Conservation (phyloP, 2,329 filamentous ascomycete species). For the Clarireedia homoeocarpa region DNA sequence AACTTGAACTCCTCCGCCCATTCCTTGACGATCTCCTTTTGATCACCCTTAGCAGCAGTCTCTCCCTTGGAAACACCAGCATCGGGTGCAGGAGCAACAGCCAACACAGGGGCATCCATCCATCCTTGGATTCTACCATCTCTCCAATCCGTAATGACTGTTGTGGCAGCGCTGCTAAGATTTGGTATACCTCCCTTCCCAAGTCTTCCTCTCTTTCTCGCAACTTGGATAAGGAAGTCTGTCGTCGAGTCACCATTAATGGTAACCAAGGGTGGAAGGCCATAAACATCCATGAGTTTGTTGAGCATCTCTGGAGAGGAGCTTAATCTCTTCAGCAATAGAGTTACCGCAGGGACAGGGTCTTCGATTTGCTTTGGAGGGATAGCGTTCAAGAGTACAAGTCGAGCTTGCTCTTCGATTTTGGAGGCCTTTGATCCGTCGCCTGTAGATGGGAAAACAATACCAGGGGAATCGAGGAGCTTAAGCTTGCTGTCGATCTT, state of each 20-base stretch:
- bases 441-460: conserved; percentile 75
- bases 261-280: conserved; percentile 69
- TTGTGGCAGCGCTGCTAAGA: conserved; percentile 77
- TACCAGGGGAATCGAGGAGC: conserved; percentile 87
- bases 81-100: conserved; percentile 37
- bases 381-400: conserved; percentile 83
- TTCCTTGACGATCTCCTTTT: conserved; percentile 83
- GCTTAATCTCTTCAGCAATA: conserved; percentile 77
- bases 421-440: conserved; percentile 45
- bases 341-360: conserved; percentile 75
- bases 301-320: conserved; percentile 64
- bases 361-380: conserved; percentile 93
- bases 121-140: conserved; percentile 92
- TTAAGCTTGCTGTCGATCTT: conserved; percentile 94
- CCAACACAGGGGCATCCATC: conserved; percentile 66
- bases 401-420: conserved; percentile 70
- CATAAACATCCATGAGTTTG: conserved; percentile 77
- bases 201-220: conserved; percentile 81
- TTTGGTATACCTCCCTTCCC: conserved; percentile 89
- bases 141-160: conserved; percentile 93
- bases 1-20: conserved; percentile 95
- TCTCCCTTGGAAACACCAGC: conserved; percentile 34
- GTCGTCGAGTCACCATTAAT: conserved; percentile 69
- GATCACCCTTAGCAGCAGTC: conserved; percentile 46
- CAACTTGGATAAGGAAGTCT: conserved; percentile 91